Evolutionary conservation across 2,329 filamentous ascomycete species (phyloP).

Genomic region (Camptophora hylomeconis): DNA sequence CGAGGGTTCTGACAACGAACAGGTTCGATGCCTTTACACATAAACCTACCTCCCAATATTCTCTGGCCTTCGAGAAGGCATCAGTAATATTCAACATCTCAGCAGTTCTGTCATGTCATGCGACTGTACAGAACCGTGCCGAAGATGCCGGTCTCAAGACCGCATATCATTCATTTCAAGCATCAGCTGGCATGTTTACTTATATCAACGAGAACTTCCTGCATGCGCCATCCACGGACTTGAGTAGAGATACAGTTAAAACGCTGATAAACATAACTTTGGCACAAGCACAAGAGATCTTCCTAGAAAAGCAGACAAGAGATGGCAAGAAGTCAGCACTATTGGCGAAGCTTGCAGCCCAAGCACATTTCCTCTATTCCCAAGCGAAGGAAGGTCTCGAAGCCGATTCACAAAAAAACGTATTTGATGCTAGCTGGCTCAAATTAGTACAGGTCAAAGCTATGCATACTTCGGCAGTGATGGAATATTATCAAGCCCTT

Average conservation of each 20-base stretch:
- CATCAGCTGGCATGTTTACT: slow-evolving; percentile 97
- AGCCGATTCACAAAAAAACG: slow-evolving; percentile 77
- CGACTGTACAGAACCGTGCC: slow-evolving; percentile 78
- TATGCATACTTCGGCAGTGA: slow-evolving; percentile 67
- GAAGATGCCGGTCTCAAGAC: slow-evolving; percentile 91
- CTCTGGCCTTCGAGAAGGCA: slow-evolving; percentile 92
- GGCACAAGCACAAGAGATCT: slow-evolving; percentile 93
- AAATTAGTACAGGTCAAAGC: slow-evolving; percentile 60
- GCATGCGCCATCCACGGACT: slow-evolving; percentile 88
- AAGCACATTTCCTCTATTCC: slow-evolving; percentile 74
- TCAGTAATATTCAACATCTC: slow-evolving; percentile 99
- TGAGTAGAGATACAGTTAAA: slow-evolving; percentile 92
- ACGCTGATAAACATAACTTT: slow-evolving; percentile 85
- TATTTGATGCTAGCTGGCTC: slow-evolving; percentile 93
- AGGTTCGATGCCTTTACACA: slow-evolving; percentile 99
- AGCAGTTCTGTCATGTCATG: slow-evolving; percentile 89
- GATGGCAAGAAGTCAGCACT: slow-evolving; percentile 89
- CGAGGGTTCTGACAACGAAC: slow-evolving; percentile 7
- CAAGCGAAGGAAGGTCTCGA: slow-evolving; percentile 84
- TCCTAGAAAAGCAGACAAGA: slow-evolving; percentile 86
- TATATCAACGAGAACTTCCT: slow-evolving; percentile 99
- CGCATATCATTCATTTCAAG: slow-evolving; percentile 95
- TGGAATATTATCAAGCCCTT: slow-evolving; percentile 86
- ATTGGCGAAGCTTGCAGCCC: slow-evolving; percentile 82
- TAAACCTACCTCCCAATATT: slow-evolving; percentile 93